These are phyloP conservation scores for Balansia obtecta DNA, from an alignment of 2,329 filamentous ascomycete genomes.

Conservation along the genomic window DNA sequence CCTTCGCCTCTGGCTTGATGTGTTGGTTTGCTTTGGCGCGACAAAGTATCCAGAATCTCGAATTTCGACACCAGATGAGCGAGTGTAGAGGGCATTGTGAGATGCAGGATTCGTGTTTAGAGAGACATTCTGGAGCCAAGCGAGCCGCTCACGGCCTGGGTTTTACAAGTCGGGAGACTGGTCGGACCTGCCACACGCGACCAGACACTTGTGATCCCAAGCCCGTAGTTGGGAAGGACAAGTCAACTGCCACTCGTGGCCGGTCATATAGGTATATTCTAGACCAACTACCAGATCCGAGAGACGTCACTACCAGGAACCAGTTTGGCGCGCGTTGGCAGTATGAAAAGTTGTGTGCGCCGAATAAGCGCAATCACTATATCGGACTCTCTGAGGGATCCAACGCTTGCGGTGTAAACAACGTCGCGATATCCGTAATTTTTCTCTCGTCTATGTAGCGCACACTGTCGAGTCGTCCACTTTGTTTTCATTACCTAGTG, in stretches of 20 bases:
- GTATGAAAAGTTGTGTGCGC: too few relatives aligned
- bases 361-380: too few relatives aligned
- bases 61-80: conserved; percentile 24
- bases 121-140: neutral
- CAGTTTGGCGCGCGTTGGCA: too few relatives aligned
- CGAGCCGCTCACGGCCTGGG: neutral
- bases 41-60: conserved; percentile 17
- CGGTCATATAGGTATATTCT: too few relatives aligned
- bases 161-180: neutral
- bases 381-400: neutral
- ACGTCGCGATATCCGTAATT: neutral
- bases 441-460: neutral
- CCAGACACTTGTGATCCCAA: too few relatives aligned
- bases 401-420: neutral
- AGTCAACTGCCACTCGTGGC: too few relatives aligned
- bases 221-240: too few relatives aligned
- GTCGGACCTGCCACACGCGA: too few relatives aligned
- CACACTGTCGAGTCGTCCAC: conserved; percentile 3
- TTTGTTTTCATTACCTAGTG: conserved; percentile 12
- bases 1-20: too few relatives aligned
- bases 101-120: neutral
- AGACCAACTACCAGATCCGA: too few relatives aligned
- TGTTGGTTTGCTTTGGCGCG: conserved; percentile 1
- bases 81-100: conserved; percentile 6
- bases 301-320: too few relatives aligned